Evolutionary conservation across 2,329 filamentous ascomycete species (phyloP), one percentile per base, ranked within the genome.

Genomic region (Chaetomium sp.): DNA sequence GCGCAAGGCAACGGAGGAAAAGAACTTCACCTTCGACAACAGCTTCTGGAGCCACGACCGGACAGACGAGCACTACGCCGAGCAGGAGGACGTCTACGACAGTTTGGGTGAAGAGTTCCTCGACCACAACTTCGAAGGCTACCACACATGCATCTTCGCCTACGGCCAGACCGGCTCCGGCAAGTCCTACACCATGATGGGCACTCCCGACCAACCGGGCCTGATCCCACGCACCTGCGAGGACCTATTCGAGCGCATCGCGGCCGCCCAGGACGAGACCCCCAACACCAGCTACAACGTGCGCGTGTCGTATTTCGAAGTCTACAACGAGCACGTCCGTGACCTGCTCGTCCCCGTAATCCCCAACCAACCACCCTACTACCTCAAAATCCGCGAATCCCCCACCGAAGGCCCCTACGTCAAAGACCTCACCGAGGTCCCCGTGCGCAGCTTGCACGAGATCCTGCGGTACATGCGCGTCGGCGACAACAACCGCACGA

Each of bases 141-240:
- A 99, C 75, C 92, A 99, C 73, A 99, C 94, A 0, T 99, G 94
- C 71, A 99, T 99, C 64, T 97, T 99, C 69, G 94, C 94, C 58
- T 97, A 99, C 67, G 94, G 94, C 9, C 94, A 99, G 76, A 99
- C 94, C 0, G 94, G 94, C 32, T 95, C 91, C 0, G 94, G 94
- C 51, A 99, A 99, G 76, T 95, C 89, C 69, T 99, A 97, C 74
- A 96, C 94, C 43, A 99, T 88, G 84, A 99, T 99, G 94, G 94
- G 94, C 44, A 85, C 80, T 1, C 79, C 86, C 5, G 88, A 94
- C 35, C 83, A 95, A 63, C 90, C 91, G 0, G 94, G 94, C 4
- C 78, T 99, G 54, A 99, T 99, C 62, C 94, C 94, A 6, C 83
- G 91, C 50, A 99, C 94, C 8, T 99, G 94, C 71, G 87, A 96